Base-by-base conservation (phyloP, 179 eudicot genomes). In the Carnegiea gigantea region DNA sequence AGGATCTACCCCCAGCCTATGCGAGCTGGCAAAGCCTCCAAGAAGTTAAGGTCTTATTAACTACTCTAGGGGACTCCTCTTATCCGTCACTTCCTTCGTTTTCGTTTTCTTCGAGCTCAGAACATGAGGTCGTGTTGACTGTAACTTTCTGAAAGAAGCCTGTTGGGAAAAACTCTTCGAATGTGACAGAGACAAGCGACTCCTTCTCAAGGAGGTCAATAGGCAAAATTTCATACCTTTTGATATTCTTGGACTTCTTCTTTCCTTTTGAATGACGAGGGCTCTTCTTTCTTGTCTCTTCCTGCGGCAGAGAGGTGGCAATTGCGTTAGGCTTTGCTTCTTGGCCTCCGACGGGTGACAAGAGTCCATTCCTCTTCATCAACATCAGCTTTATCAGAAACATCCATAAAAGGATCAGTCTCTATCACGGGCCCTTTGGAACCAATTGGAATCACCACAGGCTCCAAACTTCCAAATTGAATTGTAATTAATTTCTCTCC, bases 121-220 rank as follows among this genome's bases (percentile, higher is more conserved):
- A 46, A 6, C 23, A 49, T 6, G 79, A 21, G 1, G 12, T 18
- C 10, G 9, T 53, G 53, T 67, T 48, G 15, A 76, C 26, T 1
- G 18, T 20, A 8, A 65, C 67, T 1, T 24, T 44, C 8, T 20
- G 21, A 1, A 62, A 10, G n/a, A 21, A 49, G 0, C 7, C 46
- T 36, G 26, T 15, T 14, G 82, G 77, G n/a, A 80, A 80, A 57
- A 80, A 80, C n/a, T 73, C 78, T 1, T 75, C 33, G 3, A 62
- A 28, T 0, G 62, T 62, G 15, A 80, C 10, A 1, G 64, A 48
- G 0, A 6, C 11, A 7, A 26, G 43, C 0, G 72, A n/a, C 3
- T 20, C 7, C 46, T 60, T 30, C 43, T 80, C 64, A 0, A 26
- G 17, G 1, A 46, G 7, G 10, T 62, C 65, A 8, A 44, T 10